These are phyloP conservation scores for Tolypocladium ovalisporum DNA, from an alignment of 2,329 filamentous ascomycete species.

Conservation along the genomic window DNA sequence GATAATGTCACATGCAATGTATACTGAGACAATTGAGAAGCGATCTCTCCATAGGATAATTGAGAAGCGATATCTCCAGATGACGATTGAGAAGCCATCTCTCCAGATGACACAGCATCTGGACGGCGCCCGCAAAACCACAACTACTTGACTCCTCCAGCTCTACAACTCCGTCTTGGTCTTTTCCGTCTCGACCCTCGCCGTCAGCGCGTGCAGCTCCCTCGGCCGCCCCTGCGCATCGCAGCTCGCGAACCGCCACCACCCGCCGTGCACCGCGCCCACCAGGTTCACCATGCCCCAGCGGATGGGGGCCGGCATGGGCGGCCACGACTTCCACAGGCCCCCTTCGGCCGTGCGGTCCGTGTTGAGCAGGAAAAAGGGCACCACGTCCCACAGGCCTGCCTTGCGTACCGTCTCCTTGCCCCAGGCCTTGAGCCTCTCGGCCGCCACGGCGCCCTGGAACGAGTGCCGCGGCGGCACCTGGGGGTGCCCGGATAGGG, in stretches of 20 bases:
- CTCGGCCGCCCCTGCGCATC: conserved; percentile 39
- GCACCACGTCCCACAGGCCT: conserved; percentile 46
- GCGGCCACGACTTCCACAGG: conserved; percentile 51
- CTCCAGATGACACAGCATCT: no score
- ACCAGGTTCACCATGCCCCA: conserved; percentile 50
- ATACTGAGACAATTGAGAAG: background rate
- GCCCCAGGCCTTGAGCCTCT: conserved; percentile 49
- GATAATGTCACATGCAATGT: background rate
- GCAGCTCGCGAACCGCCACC: conserved; percentile 58
- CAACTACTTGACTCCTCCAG: background rate
- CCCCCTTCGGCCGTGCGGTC: conserved; percentile 49
- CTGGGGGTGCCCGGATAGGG: conserved; percentile 35
- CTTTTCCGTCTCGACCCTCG: background rate
- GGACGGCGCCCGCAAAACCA: background rate
- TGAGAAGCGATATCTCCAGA: background rate
- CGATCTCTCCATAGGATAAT: background rate
- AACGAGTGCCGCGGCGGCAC: conserved; percentile 35
- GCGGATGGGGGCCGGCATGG: conserved; percentile 48
- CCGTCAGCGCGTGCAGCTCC: conserved; percentile 38
- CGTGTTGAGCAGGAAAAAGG: conserved; percentile 54
- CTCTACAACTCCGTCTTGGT: conserved; percentile 4
- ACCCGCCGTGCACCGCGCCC: conserved; percentile 42
- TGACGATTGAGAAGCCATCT: background rate
- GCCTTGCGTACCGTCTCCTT: conserved; percentile 54
- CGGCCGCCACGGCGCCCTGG: conserved; percentile 31